Evolutionary conservation across 306 rosid species (phyloP), one percentile per base, ranked within the genome.

Genomic region (Fagus crenata): DNA sequence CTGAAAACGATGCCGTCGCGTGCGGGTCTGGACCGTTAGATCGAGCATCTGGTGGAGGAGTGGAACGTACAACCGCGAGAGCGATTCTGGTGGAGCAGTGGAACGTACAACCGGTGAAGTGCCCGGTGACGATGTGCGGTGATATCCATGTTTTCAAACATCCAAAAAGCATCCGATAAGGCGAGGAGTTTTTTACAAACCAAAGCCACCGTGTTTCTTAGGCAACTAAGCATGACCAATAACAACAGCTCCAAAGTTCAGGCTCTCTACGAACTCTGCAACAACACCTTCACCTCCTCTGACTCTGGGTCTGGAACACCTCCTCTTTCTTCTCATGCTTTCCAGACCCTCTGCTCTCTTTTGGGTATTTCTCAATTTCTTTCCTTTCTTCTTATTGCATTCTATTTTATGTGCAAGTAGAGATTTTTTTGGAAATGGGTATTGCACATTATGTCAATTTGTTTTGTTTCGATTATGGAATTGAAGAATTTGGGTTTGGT

Each of bases 211-310:
- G 70, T 72, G 70, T 71, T 86, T 65, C 80, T 81, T 28, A 85
- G 87, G 70, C 74, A 76, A 72, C 42, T 80, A 46, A 90, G 86
- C 51, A 90, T 94, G 95, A 72, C 37, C 77, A 74, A 33, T 75
- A 77, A 76, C 81, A 81, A 65, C 84, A n/a, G n/a, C n/a, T 78
- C 92, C 74, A 89, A 90, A 84, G 82, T 95, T 70, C 96, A 95
- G 82, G 72, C 77, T 67, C 81, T 92, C 71, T 88, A 89, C 71
- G 92, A 89, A 18, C 91, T 89, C 79, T 95, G 99, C 80, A 88
- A 80, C 60, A 80, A 49, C 67, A 79, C 72, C 54, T 89, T 92
- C 72, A 76, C 89, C 3, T 86, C 90, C 74, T 83, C 90, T 1
- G n/a, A n/a, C n/a, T n/a, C n/a, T n/a, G n/a, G n/a, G n/a, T n/a